These are phyloP conservation scores for Thelonectria rubi DNA, from an alignment of 2,329 filamentous ascomycete species.

Conservation along the genomic window DNA sequence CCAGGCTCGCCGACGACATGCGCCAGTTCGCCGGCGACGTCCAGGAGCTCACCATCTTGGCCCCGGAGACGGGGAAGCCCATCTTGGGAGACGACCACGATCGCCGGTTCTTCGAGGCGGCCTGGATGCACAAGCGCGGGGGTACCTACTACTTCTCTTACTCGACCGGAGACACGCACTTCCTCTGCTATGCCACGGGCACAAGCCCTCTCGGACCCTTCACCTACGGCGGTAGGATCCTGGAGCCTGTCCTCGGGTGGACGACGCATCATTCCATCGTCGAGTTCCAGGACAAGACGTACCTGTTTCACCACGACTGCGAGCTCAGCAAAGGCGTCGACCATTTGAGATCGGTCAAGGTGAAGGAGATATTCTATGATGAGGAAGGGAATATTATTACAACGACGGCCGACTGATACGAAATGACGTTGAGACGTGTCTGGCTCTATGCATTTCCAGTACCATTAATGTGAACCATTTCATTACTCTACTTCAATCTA, in stretches of 20 bases:
- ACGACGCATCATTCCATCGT: conserved; percentile 84
- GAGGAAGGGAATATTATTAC: conserved; percentile 67
- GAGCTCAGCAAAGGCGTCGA: conserved; percentile 73
- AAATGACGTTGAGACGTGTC: not conserved
- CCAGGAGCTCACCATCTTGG: conserved; percentile 70
- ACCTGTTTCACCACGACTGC: conserved; percentile 80
- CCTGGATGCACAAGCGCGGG: conserved; percentile 79
- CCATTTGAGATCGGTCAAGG: conserved; percentile 78
- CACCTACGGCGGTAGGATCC: conserved; percentile 73
- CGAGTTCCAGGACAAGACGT: conserved; percentile 77
- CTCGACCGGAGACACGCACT: conserved; percentile 82
- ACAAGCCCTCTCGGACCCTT: conserved; percentile 75
- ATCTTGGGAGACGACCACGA: conserved; percentile 75
- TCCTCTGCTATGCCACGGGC: conserved; percentile 73
- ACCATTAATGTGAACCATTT: not conserved
- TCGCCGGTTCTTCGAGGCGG: conserved; percentile 80
- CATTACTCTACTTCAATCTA: not conserved
- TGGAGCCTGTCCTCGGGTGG: conserved; percentile 82
- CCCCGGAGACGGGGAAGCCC: conserved; percentile 65
- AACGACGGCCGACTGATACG: conserved; percentile 41
- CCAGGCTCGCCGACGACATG: conserved; percentile 72
- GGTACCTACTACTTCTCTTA: conserved; percentile 80
- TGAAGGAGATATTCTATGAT: conserved; percentile 78
- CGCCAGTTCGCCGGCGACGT: conserved; percentile 64
- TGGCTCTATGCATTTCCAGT: not conserved